Conservation (phyloP, 176 grass and related monocot species). For the Triticum turgidum region DNA sequence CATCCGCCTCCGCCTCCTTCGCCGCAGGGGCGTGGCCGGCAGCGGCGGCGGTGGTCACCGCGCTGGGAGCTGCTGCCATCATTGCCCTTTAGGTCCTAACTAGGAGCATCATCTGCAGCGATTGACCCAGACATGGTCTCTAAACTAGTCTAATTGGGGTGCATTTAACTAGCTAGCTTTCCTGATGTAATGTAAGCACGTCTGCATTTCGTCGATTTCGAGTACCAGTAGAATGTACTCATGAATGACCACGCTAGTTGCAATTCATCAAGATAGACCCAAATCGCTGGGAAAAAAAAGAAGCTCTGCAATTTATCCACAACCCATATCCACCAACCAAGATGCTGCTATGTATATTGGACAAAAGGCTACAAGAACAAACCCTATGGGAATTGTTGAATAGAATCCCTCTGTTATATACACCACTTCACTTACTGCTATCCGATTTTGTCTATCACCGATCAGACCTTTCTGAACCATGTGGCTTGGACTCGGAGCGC, state of each 20-base stretch:
- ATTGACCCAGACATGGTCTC: neutral
- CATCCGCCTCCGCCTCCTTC: neutral
- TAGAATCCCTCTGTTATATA: constrained; percentile 50
- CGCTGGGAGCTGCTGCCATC: neutral
- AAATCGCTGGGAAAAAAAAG: neutral
- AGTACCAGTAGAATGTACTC: neutral
- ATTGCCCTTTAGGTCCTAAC: neutral
- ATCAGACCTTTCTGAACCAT: constrained; percentile 15
- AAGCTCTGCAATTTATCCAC: constrained; percentile 21
- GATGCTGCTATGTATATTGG: neutral
- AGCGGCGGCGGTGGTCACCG: too few relatives aligned
- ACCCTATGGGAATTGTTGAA: constrained; percentile 37
- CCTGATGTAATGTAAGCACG: neutral
- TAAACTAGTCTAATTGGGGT: neutral
- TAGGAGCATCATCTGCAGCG: neutral
- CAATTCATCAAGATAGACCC: neutral
- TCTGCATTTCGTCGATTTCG: neutral
- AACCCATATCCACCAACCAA: constrained; percentile 13
- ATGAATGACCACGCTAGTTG: neutral
- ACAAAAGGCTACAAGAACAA: constrained; percentile 44
- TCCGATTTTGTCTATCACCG: constrained; percentile 31
- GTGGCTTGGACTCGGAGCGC: neutral
- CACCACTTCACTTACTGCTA: constrained; percentile 32
- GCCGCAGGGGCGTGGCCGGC: neutral
- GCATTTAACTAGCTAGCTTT: neutral